Evolutionary conservation across 1,139 yeast genomes (phyloP).

Genomic region (Kurtzmaniella natalensis): DNA sequence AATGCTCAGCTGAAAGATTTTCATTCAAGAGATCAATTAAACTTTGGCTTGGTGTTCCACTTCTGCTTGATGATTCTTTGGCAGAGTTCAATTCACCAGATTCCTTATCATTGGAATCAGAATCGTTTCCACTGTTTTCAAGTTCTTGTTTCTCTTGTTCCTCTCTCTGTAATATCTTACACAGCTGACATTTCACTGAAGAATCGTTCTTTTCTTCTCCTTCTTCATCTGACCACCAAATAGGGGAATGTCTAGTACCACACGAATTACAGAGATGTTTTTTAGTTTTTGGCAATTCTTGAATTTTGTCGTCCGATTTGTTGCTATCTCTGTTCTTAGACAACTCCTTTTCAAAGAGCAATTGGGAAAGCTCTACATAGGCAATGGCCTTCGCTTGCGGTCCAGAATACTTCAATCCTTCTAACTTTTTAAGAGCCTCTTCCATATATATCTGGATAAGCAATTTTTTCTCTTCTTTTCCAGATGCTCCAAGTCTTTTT

Average conservation of each 20-base stretch:
- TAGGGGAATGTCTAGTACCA: conserved; percentile 12
- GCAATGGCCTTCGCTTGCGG: conserved; percentile 29
- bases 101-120: background rate
- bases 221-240: background rate
- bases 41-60: conserved; percentile 11
- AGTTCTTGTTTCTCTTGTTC: conserved; percentile 8
- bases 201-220: too few relatives aligned
- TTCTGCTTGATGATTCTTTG: background rate
- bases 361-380: conserved; percentile 22
- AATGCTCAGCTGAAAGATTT: conserved; percentile 31
- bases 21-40: conserved; percentile 21
- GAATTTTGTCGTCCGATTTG: conserved; percentile 13
- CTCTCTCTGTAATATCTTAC: background rate
- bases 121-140: conserved; percentile 15
- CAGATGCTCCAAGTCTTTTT: conserved; percentile 22
- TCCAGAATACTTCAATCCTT: conserved; percentile 20
- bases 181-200: background rate
- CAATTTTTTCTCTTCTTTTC: conserved; percentile 27
- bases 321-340: conserved; percentile 8
- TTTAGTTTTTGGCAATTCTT: conserved; percentile 12
- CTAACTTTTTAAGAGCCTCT: conserved; percentile 28
- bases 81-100: background rate
- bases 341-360: conserved; percentile 7
- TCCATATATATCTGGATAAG: conserved; percentile 40
- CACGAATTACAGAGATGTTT: conserved; percentile 8